These are phyloP conservation scores for Annulohypoxylon nitens DNA, from an alignment of 495 filamentous ascomycete genomes.

Conservation along the genomic window DNA sequence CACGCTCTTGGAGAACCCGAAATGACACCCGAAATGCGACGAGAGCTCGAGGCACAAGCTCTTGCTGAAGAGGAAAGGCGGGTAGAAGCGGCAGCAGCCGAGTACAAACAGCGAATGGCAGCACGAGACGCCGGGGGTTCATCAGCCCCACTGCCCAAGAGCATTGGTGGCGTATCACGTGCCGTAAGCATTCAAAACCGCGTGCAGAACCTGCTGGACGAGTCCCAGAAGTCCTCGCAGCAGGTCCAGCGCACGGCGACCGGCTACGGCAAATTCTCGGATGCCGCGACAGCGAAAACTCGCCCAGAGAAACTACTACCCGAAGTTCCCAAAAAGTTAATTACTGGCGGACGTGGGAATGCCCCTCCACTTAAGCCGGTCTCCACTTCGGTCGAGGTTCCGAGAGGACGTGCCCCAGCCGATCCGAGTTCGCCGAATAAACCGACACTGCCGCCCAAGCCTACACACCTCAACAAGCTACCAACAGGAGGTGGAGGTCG, in stretches of 20 bases:
- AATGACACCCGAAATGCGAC: slow-evolving; percentile 87
- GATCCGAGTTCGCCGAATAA: slow-evolving; percentile 41
- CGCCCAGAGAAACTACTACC: slow-evolving; percentile 45
- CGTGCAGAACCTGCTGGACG: slow-evolving; percentile 87
- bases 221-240: slow-evolving; percentile 71
- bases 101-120: slow-evolving; percentile 84
- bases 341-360: slow-evolving; percentile 28
- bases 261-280: slow-evolving; percentile 89
- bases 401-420: slow-evolving; percentile 38
- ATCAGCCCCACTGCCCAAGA: slow-evolving; percentile 57
- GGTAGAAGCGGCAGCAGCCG: slow-evolving; percentile 92
- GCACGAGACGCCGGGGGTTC: slow-evolving; percentile 64
- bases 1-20: slow-evolving; percentile 69
- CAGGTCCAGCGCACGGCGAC: slow-evolving; percentile 78
- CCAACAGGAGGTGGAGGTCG: slow-evolving; percentile 51
- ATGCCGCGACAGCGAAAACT: slow-evolving; percentile 53
- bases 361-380: slow-evolving; percentile 45
- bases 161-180: slow-evolving; percentile 70
- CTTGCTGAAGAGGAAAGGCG: slow-evolving; percentile 90
- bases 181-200: slow-evolving; percentile 90
- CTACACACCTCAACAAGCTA: slow-evolving; percentile 65
- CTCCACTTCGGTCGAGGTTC: slow-evolving; percentile 32
- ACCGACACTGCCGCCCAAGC: slow-evolving; percentile 58
- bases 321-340: slow-evolving; percentile 40
- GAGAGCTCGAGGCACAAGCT: slow-evolving; percentile 87